These are phyloP conservation scores for Exutisphaerella laricina DNA, from an alignment of 2,329 filamentous ascomycete species.

Conservation along the genomic window DNA sequence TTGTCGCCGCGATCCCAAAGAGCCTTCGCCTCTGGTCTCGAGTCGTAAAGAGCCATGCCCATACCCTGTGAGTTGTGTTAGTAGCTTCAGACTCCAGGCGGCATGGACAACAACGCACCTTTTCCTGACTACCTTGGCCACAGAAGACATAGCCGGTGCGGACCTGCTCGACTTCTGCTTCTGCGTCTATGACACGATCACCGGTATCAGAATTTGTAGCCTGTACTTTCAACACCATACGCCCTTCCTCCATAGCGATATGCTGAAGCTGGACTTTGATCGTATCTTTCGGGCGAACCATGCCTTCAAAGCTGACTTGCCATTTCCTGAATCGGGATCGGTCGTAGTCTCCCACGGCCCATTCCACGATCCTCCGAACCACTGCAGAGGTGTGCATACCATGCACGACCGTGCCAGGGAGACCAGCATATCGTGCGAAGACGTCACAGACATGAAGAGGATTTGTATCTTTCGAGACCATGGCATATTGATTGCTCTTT, in stretches of 20 bases:
- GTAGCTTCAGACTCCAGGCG: no score
- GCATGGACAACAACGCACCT: no score
- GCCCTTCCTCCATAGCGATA: conserved; percentile 93
- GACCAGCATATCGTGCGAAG: conserved; percentile 90
- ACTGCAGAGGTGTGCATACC: conserved; percentile 99
- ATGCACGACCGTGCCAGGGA: conserved; percentile 96
- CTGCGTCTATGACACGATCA: conserved; percentile 90
- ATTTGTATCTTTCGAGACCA: conserved; percentile 97
- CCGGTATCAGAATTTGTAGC: conserved; percentile 92
- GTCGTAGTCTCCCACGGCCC: conserved; percentile 98
- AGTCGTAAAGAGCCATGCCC: conserved; percentile 98
- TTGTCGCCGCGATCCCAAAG: conserved; percentile 98
- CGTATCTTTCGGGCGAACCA: conserved; percentile 95
- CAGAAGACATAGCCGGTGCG: conserved; percentile 97
- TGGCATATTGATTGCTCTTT: conserved; percentile 96
- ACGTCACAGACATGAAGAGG: conserved; percentile 97
- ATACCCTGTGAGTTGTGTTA: no score
- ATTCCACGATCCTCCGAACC: conserved; percentile 92
- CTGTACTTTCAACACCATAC: conserved; percentile 99
- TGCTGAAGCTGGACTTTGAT: conserved; percentile 94
- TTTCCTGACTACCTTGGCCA: conserved; percentile 94
- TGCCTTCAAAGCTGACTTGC: conserved; percentile 93
- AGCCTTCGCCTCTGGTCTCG: conserved; percentile 88
- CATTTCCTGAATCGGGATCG: conserved; percentile 95
- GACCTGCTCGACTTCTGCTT: conserved; percentile 96